Evolutionary conservation across 768 basidiomycete genomes (phyloP).

Genomic region (Amanita molliuscula): DNA sequence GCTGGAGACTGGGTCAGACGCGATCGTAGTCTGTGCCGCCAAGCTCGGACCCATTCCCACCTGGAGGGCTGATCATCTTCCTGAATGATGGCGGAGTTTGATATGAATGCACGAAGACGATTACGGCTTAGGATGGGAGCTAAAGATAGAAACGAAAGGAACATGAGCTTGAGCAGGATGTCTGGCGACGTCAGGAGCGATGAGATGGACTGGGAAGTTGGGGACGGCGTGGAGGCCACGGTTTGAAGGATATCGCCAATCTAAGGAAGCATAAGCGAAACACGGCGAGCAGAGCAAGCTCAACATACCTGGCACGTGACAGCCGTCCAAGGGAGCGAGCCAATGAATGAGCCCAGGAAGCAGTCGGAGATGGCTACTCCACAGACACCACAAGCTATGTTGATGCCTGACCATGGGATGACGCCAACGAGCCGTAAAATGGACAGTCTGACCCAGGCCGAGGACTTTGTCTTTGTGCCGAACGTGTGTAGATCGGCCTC

Average conservation of each 20-base stretch:
- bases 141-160: conserved; percentile 75
- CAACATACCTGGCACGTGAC: conserved; percentile 74
- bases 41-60: conserved; percentile 63
- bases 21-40: conserved; percentile 41
- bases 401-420: conserved; percentile 96
- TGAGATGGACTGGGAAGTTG: conserved; percentile 70
- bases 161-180: conserved; percentile 74
- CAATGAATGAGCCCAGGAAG: conserved; percentile 74
- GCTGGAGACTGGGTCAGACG: conserved; percentile 37
- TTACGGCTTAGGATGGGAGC: conserved; percentile 79
- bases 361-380: conserved; percentile 71
- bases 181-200: conserved; percentile 76
- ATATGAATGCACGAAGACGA: conserved; percentile 48
- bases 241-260: conserved; percentile 85
- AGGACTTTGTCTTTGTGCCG: conserved; percentile 21
- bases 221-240: conserved; percentile 61
- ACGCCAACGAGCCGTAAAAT: conserved; percentile 86
- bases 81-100: conserved; percentile 14
- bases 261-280: conserved; percentile 26
- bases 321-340: conserved; percentile 81
- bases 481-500: conserved; percentile 29
- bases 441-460: conserved; percentile 78
- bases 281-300: neutral
- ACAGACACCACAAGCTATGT: conserved; percentile 90
- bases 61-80: conserved; percentile 17